Percentiles rank a stretch among this genome's conserved stretches.
Conservation (phyloP, 2,329 filamentous ascomycete species). For the Metarhizium album region DNA sequence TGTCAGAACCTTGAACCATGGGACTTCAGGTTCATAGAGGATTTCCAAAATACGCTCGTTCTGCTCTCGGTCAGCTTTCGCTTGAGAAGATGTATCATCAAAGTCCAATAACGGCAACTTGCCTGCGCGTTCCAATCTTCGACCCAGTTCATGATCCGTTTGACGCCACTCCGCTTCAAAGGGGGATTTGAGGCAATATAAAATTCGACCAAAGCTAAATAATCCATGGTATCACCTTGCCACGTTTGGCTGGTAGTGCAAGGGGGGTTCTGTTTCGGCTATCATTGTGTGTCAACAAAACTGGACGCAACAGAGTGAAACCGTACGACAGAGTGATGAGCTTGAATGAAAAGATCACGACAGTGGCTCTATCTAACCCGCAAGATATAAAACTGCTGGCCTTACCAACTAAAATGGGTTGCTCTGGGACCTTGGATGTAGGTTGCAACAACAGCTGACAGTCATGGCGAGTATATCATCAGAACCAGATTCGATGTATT, state of each 20-base stretch:
- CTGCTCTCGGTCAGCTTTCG: neutral
- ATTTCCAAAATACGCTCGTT: conserved; percentile 17
- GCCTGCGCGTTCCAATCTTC: neutral
- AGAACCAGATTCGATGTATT: neutral
- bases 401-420: neutral
- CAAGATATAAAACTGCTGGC: neutral
- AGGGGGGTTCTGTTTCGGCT: neutral
- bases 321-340: neutral
- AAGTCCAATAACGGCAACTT: neutral
- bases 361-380: neutral
- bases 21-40: conserved; percentile 24
- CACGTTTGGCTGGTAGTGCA: neutral
- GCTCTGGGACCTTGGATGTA: neutral
- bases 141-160: conserved; percentile 12
- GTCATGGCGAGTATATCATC: neutral
- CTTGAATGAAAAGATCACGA: neutral
- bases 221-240: neutral
- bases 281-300: neutral
- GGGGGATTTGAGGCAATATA: conserved; percentile 25
- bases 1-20: conserved; percentile 25
- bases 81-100: neutral
- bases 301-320: neutral
- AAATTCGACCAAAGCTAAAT: conserved; percentile 15
- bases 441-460: neutral
- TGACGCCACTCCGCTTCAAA: conserved; percentile 19